Evolutionary conservation across 108 stramenopile genomes (phyloP).

Genomic region (Nitzschia sp.): DNA sequence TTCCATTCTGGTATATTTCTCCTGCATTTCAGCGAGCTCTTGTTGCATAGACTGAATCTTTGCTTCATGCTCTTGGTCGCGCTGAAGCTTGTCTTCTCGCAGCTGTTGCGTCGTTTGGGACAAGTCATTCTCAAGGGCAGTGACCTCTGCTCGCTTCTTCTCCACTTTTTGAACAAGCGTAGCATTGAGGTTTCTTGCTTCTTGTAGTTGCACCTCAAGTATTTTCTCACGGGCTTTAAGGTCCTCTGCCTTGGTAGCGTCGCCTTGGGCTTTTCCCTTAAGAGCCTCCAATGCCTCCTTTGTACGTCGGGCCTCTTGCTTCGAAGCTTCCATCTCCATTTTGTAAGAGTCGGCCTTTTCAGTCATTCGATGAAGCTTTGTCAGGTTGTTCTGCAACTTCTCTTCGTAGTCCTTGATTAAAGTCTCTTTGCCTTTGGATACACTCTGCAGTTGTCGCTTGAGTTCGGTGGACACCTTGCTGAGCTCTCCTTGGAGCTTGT

Average conservation of each 20-base stretch:
- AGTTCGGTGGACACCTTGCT: constrained; percentile 31
- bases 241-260: constrained; percentile 14
- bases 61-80: constrained; percentile 32
- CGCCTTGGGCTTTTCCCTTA: constrained; percentile 10
- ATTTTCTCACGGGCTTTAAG: constrained; percentile 28
- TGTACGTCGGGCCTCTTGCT: constrained; percentile 21
- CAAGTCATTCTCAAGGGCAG: constrained; percentile 32
- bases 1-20: constrained; percentile 18
- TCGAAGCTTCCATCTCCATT: constrained; percentile 22
- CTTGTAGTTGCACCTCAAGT: constrained; percentile 39
- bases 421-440: constrained; percentile 29
- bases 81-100: constrained; percentile 18
- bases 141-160: constrained; percentile 33
- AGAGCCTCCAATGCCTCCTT: constrained; percentile 21
- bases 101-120: constrained; percentile 12
- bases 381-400: constrained; percentile 24
- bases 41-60: constrained; percentile 26
- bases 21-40: constrained; percentile 30
- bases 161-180: constrained; percentile 38
- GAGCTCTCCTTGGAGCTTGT: constrained; percentile 31
- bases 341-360: constrained; percentile 39
- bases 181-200: constrained; percentile 32
- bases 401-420: constrained; percentile 36
- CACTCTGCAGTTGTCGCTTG: constrained; percentile 36
- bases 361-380: constrained; percentile 30